Percentiles rank a stretch among this genome's conserved stretches.
Evolutionary conservation across 805 yeast species (phyloP).

Genomic region (Wickerhamomyces pijperi): DNA sequence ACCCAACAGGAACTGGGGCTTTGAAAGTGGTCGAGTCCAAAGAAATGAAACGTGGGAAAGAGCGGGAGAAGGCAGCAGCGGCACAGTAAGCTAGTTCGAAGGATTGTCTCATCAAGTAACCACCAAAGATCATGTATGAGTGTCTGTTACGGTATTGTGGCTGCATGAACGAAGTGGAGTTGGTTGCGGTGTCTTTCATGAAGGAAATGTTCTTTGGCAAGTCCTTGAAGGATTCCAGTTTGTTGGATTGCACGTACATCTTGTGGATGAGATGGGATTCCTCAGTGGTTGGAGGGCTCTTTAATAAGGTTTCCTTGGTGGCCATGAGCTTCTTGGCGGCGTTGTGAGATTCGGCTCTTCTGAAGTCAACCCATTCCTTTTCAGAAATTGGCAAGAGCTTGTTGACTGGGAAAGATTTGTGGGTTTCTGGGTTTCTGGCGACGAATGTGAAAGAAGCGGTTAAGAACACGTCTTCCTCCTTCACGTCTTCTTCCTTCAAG

Average conservation of each 20-base stretch:
- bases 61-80: slow-evolving; percentile 78
- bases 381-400: slow-evolving; percentile 65
- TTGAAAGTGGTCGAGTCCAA: slow-evolving; percentile 86
- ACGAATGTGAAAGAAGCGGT: slow-evolving; percentile 92
- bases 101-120: slow-evolving; percentile 82
- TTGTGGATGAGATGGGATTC: slow-evolving; percentile 71
- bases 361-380: slow-evolving; percentile 71
- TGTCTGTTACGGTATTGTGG: slow-evolving; percentile 95
- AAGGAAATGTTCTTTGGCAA: slow-evolving; percentile 42
- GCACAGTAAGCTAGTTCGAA: slow-evolving; percentile 91
- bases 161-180: slow-evolving; percentile 83
- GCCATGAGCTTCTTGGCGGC: slow-evolving; percentile 78
- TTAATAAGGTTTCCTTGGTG: slow-evolving; percentile 42
- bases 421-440: slow-evolving; percentile 90
- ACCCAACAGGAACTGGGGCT: slow-evolving; percentile 93
- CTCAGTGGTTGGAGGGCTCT: slow-evolving; percentile 63
- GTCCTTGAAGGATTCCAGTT: slow-evolving; percentile 20
- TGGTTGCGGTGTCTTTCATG: slow-evolving; percentile 62
- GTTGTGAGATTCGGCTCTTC: slow-evolving; percentile 83
- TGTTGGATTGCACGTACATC: slow-evolving; percentile 51
- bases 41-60: slow-evolving; percentile 81
- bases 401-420: slow-evolving; percentile 79
- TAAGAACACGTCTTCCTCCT: slow-evolving; percentile 60
- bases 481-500: slow-evolving; percentile 45
- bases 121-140: slow-evolving; percentile 91